A percentile compares a stretch with the other conserved stretches of the same genome.
Evolutionary conservation across 2,329 filamentous ascomycete species (phyloP).

Genomic region (Alternaria ventricosa): DNA sequence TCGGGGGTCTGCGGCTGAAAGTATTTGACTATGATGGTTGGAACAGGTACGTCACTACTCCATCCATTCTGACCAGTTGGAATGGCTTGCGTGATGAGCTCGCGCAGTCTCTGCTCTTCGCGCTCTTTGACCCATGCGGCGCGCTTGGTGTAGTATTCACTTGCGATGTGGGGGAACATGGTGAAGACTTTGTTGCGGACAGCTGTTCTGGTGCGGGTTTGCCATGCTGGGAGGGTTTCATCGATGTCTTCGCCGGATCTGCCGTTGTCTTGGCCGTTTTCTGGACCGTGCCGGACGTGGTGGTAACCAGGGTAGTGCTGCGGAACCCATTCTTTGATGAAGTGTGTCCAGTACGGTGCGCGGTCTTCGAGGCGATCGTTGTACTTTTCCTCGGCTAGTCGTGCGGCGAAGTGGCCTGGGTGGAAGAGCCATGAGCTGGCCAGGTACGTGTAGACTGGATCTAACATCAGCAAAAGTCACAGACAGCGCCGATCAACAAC

Average conservation of each 20-base stretch:
- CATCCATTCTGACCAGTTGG: slow-evolving; percentile 22
- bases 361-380: slow-evolving; percentile 20
- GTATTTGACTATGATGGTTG: slow-evolving; percentile 13
- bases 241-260: neutral
- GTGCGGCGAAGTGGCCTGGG: slow-evolving; percentile 28
- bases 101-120: slow-evolving; percentile 26
- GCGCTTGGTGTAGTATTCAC: slow-evolving; percentile 29
- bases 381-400: slow-evolving; percentile 29
- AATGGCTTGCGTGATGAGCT: slow-evolving; percentile 24
- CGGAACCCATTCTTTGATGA: slow-evolving; percentile 33
- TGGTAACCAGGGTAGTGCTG: slow-evolving; percentile 21
- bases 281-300: neutral
- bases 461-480: neutral
- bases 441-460: slow-evolving; percentile 31
- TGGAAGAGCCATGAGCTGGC: slow-evolving; percentile 34
- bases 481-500: neutral
- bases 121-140: slow-evolving; percentile 17
- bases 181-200: slow-evolving; percentile 33
- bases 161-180: slow-evolving; percentile 22
- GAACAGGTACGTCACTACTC: slow-evolving; percentile 12
- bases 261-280: neutral
- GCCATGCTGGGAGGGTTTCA: slow-evolving; percentile 23
- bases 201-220: slow-evolving; percentile 15
- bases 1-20: neutral
- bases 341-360: slow-evolving; percentile 24